Conservation (phyloP, 2,329 filamentous ascomycete species). For the Phialemonium atrogriseum region DNA sequence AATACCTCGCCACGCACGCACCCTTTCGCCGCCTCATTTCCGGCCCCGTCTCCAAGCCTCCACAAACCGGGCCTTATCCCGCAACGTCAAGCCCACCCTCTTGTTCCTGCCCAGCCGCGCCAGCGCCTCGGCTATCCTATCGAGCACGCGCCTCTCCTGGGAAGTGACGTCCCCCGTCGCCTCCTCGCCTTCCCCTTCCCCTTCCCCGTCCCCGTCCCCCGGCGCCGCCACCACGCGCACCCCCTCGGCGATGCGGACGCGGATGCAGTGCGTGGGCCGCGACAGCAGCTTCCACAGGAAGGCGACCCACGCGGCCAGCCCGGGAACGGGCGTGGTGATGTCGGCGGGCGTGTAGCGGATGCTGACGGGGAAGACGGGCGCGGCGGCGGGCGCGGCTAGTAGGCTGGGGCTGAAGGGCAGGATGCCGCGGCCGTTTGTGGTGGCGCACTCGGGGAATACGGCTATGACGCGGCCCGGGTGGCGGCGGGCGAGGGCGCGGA, state of each 20-base stretch:
- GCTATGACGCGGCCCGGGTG: constrained; percentile 72
- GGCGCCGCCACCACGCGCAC: constrained; percentile 44
- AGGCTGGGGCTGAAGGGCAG: constrained; percentile 75
- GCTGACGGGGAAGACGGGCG: constrained; percentile 83
- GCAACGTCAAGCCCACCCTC: constrained; percentile 73
- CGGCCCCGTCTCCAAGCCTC: constrained; percentile 50
- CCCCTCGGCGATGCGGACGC: constrained; percentile 79
- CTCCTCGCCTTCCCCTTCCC: constrained; percentile 17
- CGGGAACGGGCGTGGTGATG: constrained; percentile 82
- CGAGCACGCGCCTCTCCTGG: constrained; percentile 64
- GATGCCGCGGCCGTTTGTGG: constrained; percentile 87
- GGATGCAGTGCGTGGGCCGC: constrained; percentile 78
- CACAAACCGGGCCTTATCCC: constrained; percentile 78
- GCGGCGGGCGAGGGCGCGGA: constrained; percentile 53
- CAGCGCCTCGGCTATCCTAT: constrained; percentile 74
- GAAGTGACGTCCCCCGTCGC: constrained; percentile 21
- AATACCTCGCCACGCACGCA: too few relatives aligned
- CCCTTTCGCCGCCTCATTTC: too few relatives aligned
- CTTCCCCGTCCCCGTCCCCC: constrained; percentile 10
- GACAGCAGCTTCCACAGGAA: constrained; percentile 86
- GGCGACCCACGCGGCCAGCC: constrained; percentile 44
- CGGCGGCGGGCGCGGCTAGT: constrained; percentile 54
- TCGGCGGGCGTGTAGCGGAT: constrained; percentile 83
- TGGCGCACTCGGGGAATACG: constrained; percentile 89
- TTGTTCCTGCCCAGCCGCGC: constrained; percentile 84